Base-by-base conservation (phyloP, 139 green algal species). In the Micractinium conductrix region DNA sequence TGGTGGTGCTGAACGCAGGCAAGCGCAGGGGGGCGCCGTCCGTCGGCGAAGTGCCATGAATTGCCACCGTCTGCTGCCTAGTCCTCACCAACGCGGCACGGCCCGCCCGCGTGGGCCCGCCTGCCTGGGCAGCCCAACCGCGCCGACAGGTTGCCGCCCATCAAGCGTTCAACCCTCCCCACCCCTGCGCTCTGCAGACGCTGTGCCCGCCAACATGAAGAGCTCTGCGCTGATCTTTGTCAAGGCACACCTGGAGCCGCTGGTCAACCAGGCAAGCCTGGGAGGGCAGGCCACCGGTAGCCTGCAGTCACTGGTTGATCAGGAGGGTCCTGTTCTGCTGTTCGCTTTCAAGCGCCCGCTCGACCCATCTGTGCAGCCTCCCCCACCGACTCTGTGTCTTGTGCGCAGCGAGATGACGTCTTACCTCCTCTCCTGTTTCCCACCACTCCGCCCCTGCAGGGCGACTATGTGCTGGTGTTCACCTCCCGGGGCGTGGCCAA, bases 1-100 rank as follows among this genome's bases (percentile, higher is more conserved):
- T 97, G 80, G 89, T 97, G 55, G 90, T 97, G 24, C 74, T 97
- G 5, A 92, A 97, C 76, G 76, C 76, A 33, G 76, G 76, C 72
- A 58, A 7, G 50, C 26, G 53, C 12, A 35, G 67, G 4, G 24
- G 17, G 67, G 67, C 2, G 35, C 4, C 12, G 4, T 42, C 7
- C 8, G 33, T 22, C 45, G 67, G 58, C 19, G 62, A 4, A 28
- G 26, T 69, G 62, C 62, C 42, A 16, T 19, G 7, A 24, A 26
- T 19, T 42, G 28, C 30, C 26, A 62, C 24, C 2, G 24, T 44
- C 42, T 62, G 26, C 71, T 63, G 71, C 71, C 43, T 62, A n/a
- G 30, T 24, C 9, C 40, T n/a, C 63, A 71, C 33, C 67, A 6
- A 14, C 30, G 35, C 67, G 16, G 33, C 65, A 12, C 67, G 4